Evolutionary conservation across 1,139 yeast species (phyloP).

Genomic region (Saccharomyces pastorianus): DNA sequence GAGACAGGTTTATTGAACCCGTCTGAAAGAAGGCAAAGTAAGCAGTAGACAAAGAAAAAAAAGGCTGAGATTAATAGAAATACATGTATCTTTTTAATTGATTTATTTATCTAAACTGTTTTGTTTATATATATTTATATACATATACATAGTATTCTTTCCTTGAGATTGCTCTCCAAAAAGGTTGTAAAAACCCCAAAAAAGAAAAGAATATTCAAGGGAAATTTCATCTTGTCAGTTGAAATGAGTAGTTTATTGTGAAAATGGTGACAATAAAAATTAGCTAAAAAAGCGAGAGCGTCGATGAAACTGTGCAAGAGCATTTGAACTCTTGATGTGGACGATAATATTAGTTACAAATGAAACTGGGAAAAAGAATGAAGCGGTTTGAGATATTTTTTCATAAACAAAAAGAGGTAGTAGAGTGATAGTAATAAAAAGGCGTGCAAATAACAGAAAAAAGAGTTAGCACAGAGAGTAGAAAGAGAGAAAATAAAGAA

Average conservation of each 20-base stretch:
- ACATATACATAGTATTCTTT: not conserved
- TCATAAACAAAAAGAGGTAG: not conserved
- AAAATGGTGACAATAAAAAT: not conserved
- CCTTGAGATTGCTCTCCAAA: not conserved
- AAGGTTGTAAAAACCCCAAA: not conserved
- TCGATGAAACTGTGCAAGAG: not conserved
- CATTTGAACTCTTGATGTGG: not conserved
- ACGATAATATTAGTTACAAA: not conserved
- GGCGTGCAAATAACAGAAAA: not conserved
- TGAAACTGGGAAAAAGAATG: not conserved
- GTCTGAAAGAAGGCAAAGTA: not conserved
- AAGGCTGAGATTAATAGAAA: not conserved
- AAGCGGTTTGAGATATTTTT: not conserved
- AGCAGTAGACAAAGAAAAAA: too few species aligned
- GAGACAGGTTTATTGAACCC: not conserved
- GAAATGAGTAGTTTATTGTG: not conserved
- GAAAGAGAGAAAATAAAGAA: not conserved
- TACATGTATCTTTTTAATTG: not conserved
- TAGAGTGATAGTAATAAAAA: not conserved
- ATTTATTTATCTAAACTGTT: not conserved
- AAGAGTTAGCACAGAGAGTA: not conserved
- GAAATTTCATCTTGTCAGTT: conserved; percentile 1
- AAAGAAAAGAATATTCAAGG: conserved; percentile 1
- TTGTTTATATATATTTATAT: not conserved
- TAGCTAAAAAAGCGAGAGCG: not conserved